Conservation (phyloP, 2,329 filamentous ascomycete genomes). For the Alternaria incomplexa region DNA sequence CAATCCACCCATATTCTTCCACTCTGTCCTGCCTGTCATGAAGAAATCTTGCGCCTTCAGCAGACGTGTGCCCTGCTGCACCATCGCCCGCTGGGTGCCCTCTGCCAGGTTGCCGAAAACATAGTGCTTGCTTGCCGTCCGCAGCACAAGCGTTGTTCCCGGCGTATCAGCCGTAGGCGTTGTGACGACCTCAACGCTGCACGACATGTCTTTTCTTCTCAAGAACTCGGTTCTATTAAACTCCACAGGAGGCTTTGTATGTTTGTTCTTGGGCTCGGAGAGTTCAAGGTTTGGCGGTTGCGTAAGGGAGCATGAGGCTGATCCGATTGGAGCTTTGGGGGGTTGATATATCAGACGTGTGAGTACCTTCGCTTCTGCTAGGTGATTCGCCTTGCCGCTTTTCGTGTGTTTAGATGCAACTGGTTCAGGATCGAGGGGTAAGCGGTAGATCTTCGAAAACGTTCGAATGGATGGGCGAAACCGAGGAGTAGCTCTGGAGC, state of each 20-base stretch:
- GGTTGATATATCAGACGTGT: background rate
- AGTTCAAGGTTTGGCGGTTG: conserved; percentile 17
- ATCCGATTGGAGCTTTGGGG: background rate
- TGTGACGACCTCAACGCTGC: conserved; percentile 74
- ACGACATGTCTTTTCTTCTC: conserved; percentile 65
- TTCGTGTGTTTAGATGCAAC: conserved; percentile 2
- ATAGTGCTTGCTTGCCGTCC: conserved; percentile 76
- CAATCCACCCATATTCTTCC: conserved; percentile 79
- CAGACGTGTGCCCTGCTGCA: conserved; percentile 70
- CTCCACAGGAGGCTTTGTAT: background rate
- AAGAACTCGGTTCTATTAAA: background rate
- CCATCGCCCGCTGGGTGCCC: conserved; percentile 79
- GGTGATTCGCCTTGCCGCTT: background rate
- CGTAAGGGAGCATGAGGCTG: conserved; percentile 1
- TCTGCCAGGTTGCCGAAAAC: conserved; percentile 83
- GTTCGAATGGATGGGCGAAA: background rate
- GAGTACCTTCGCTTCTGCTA: background rate
- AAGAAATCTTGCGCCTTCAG: conserved; percentile 78
- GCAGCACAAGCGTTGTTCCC: conserved; percentile 76
- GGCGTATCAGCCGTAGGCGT: conserved; percentile 88
- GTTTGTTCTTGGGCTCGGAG: background rate
- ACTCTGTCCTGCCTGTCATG: conserved; percentile 77
- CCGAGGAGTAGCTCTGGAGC: background rate
- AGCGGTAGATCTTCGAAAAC: background rate
- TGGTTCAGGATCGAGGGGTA: conserved; percentile 3